A percentile compares a stretch with the other conserved stretches of the same genome.
These are phyloP conservation scores for Globisporangium spiculum DNA, from an alignment of 352 stramenopile genomes.

Conservation along the genomic window DNA sequence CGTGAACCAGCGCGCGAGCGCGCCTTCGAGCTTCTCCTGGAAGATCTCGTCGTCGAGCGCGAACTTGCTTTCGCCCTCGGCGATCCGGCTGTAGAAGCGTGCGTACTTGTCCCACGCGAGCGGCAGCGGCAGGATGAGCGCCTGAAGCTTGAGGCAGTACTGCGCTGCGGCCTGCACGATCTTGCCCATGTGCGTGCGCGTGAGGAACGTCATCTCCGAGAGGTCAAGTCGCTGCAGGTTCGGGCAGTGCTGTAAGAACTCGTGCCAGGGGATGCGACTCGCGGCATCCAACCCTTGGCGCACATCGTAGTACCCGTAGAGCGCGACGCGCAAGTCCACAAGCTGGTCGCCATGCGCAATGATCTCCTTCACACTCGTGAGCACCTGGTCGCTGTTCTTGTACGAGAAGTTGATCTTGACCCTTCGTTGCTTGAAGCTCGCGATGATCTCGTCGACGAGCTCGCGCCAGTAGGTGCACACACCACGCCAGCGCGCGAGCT, in stretches of 20 bases:
- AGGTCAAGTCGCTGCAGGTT: slow-evolving; percentile 51
- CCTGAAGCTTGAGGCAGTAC: slow-evolving; percentile 45
- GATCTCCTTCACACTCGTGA: slow-evolving; percentile 18
- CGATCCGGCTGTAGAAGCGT: slow-evolving; percentile 18
- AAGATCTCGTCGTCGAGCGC: slow-evolving; percentile 28
- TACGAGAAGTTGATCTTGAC: slow-evolving; percentile 50
- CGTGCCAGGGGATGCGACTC: slow-evolving; percentile 31
- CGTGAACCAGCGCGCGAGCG: slow-evolving; percentile 40
- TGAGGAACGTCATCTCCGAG: slow-evolving; percentile 52
- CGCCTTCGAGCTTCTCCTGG: slow-evolving; percentile 20
- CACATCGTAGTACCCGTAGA: slow-evolving; percentile 48
- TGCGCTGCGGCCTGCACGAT: slow-evolving; percentile 36
- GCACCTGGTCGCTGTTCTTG: slow-evolving; percentile 32
- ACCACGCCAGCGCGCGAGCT: slow-evolving; percentile 33
- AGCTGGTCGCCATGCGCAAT: slow-evolving; percentile 21
- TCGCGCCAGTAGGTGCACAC: slow-evolving; percentile 51
- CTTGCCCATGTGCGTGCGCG: slow-evolving; percentile 29
- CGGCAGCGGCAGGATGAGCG: slow-evolving; percentile 39
- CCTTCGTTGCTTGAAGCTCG: slow-evolving; percentile 36
- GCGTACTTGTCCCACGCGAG: slow-evolving; percentile 40
- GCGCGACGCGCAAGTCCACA: slow-evolving; percentile 39
- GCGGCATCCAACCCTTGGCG: slow-evolving; percentile 26
- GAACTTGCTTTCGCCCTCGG: slow-evolving; percentile 18
- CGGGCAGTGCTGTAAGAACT: slow-evolving; percentile 30
- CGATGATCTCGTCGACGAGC: slow-evolving; percentile 43